Evolutionary conservation across 2,329 filamentous ascomycete species (phyloP).

Genomic region (Immersiporthe knoxdaviesiana): DNA sequence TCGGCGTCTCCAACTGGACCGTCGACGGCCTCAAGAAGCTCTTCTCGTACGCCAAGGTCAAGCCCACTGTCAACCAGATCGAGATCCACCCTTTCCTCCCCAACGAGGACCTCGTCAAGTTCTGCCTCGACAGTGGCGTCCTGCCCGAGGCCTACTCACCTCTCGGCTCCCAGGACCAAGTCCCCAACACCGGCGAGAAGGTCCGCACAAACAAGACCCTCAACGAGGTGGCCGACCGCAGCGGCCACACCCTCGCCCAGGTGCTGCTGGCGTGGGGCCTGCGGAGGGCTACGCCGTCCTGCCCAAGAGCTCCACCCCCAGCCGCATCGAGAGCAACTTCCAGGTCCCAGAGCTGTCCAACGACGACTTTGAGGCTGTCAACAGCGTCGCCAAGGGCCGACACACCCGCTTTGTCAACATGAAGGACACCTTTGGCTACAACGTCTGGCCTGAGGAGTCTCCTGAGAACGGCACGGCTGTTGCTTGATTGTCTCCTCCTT

Average conservation of each 20-base stretch:
- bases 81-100: slow-evolving; percentile 52
- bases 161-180: slow-evolving; percentile 69
- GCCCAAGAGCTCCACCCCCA: slow-evolving; percentile 70
- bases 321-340: slow-evolving; percentile 68
- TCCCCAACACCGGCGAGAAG: slow-evolving; percentile 69
- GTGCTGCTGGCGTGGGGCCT: slow-evolving; percentile 69
- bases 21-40: slow-evolving; percentile 57
- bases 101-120: slow-evolving; percentile 54
- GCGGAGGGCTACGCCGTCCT: slow-evolving; percentile 68
- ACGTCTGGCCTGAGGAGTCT: slow-evolving; percentile 68
- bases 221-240: slow-evolving; percentile 60
- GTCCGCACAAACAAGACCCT: slow-evolving; percentile 62
- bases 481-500: slow-evolving; percentile 4
- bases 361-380: slow-evolving; percentile 63
- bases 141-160: slow-evolving; percentile 55
- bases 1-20: slow-evolving; percentile 64
- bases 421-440: slow-evolving; percentile 78
- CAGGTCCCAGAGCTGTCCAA: slow-evolving; percentile 58
- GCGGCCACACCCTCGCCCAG: slow-evolving; percentile 62
- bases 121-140: slow-evolving; percentile 56
- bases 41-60: slow-evolving; percentile 50
- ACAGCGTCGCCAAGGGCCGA: slow-evolving; percentile 66
- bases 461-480: slow-evolving; percentile 22
- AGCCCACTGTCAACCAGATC: slow-evolving; percentile 56
- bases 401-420: slow-evolving; percentile 78